Evolutionary conservation across 768 basidiomycete genomes (phyloP), one percentile per base, ranked within the genome.

Genomic region (Coprinellus micaceus): DNA sequence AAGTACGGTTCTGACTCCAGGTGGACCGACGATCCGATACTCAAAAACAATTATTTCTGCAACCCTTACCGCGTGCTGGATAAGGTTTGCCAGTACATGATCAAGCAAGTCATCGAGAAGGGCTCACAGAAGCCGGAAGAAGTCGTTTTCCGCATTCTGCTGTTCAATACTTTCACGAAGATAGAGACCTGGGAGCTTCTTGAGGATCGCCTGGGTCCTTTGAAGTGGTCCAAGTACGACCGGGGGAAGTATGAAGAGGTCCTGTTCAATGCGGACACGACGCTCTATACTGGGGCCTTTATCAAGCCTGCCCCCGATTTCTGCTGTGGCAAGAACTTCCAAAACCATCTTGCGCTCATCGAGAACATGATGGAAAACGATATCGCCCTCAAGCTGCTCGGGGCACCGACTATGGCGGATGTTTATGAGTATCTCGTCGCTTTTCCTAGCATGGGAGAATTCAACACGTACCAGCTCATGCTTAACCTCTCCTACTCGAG

Each of bases 21-120:
- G 26, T 92, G 90, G 89, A 89, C 89, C 0, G 66, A 77, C 1
- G 87, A 92, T 64, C 63, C 68, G 2, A 81, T 86, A 49, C 73
- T 92, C 19, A 73, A 66, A 2, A 63, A 71, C 12, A 77, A 82
- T 61, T 77, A 75, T 28, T 91, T 90, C 65, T 89, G 88, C 70
- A 89, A 90, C 63, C 81, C 85, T 0, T 92, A 79, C 64, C 86
- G 90, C 33, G 82, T 90, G 7, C 76, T 85, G 43, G 90, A 92
- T 71, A 82, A 82, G 33, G 77, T 77, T 17, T 82, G 80, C 28
- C 90, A 92, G 62, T 92, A 78, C 59, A 73, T 91, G 55, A 76
- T 92, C 29, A 63, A 67, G 5, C 78, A 89, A 54, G 88, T 92
- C 58, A 83, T 91, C 58, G 77, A 85, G 61, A 81, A 82, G 63